Evolutionary conservation across 148 eudicot genomes (phyloP).

Genomic region (Limonium bicolor): DNA sequence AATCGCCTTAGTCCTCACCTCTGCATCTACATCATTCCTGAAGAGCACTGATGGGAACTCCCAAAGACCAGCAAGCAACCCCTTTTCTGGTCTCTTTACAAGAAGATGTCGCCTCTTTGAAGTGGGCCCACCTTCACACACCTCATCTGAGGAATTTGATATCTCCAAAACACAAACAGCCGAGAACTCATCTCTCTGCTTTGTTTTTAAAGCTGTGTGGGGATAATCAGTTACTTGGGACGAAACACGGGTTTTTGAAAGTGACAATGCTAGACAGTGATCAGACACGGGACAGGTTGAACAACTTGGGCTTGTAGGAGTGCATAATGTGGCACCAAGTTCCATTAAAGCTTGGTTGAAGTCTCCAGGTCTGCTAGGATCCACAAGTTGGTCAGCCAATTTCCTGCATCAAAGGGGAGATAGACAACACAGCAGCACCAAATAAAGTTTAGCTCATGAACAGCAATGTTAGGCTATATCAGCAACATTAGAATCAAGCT

Average conservation of each 20-base stretch:
- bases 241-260: constrained; percentile 23
- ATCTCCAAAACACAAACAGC: constrained; percentile 90
- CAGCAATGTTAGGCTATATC: too few relatives aligned
- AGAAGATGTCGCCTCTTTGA: constrained; percentile 42
- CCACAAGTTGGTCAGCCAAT: constrained; percentile 80
- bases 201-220: constrained; percentile 52
- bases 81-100: constrained; percentile 83
- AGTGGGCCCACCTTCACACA: constrained; percentile 11
- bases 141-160: constrained; percentile 12
- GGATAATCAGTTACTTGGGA: constrained; percentile 70
- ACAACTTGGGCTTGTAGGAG: constrained; percentile 49
- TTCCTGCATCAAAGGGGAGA: too few relatives aligned
- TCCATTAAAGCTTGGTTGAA: constrained; percentile 97
- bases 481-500: too few relatives aligned
- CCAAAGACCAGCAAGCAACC: constrained; percentile 98
- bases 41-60: constrained; percentile 83
- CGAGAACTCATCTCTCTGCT: constrained; percentile 65
- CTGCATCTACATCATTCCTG: constrained; percentile 32
- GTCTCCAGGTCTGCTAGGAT: constrained; percentile 79
- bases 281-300: constrained; percentile 54
- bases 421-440: too few relatives aligned
- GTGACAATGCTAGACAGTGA: constrained; percentile 58
- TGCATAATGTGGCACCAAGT: constrained; percentile 90
- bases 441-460: too few relatives aligned
- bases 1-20: constrained; percentile 38